These are phyloP conservation scores for Nakaseomyces delphensis DNA, from an alignment of 1,139 yeast species.

Conservation along the genomic window DNA sequence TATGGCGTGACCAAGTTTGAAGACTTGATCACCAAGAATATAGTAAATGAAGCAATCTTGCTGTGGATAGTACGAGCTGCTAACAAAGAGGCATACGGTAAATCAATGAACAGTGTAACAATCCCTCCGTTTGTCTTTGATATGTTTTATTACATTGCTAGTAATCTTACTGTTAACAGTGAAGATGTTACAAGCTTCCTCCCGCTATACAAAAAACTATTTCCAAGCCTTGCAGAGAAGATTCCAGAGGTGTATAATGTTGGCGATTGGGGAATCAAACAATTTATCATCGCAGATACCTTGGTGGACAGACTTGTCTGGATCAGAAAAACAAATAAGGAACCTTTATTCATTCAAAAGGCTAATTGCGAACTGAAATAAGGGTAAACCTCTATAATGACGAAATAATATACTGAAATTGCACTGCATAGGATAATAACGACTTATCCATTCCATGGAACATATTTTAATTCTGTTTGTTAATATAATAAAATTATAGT, in stretches of 20 bases:
- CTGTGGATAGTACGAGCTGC: slow-evolving; percentile 55
- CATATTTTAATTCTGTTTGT: not conserved
- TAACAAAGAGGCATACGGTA: slow-evolving; percentile 35
- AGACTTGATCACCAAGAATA: slow-evolving; percentile 39
- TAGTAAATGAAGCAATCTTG: slow-evolving; percentile 52
- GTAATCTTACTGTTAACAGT: slow-evolving; percentile 36
- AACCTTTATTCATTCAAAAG: slow-evolving; percentile 45
- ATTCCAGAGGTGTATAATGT: slow-evolving; percentile 54
- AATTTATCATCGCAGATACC: slow-evolving; percentile 50
- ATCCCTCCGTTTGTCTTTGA: slow-evolving; percentile 47
- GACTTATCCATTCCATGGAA: not conserved
- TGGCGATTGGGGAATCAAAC: slow-evolving; percentile 59
- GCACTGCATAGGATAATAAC: not conserved
- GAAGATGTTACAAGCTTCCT: slow-evolving; percentile 49
- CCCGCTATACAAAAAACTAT: slow-evolving; percentile 46
- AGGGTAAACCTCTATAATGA: too few species aligned
- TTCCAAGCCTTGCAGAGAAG: slow-evolving; percentile 43
- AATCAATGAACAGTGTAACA: slow-evolving; percentile 23
- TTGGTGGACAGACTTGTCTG: slow-evolving; percentile 52
- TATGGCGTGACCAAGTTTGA: slow-evolving; percentile 52
- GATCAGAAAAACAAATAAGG: slow-evolving; percentile 51
- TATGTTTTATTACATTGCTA: slow-evolving; percentile 37
- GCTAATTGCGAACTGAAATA: slow-evolving; percentile 6
- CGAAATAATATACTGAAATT: too few species aligned
- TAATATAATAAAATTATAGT: not conserved